Base-by-base conservation (phyloP, 2,329 filamentous ascomycete species). In the Ophiocordyceps camponoti-saundersi region DNA sequence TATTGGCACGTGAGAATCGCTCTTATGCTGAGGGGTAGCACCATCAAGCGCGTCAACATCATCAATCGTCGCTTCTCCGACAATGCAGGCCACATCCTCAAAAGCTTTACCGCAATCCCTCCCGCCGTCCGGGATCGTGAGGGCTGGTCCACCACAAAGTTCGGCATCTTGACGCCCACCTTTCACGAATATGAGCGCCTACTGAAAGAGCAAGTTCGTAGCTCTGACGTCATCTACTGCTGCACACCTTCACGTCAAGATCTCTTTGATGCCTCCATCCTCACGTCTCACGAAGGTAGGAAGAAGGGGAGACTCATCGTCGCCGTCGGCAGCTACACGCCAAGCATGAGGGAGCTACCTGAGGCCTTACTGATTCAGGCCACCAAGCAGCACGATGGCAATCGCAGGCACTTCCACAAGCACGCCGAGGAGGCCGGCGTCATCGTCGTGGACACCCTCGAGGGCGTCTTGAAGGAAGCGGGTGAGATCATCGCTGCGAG, bases 1-100 rank as follows among this genome's bases (percentile, higher is more conserved):
- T 94, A 90, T 67, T 96, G 89, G 89, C 90, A 95, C 60, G 78
- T 94, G 42, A 81, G 88, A 1, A 73, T 96, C 5, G 82, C 89
- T 0, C 72, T 96, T 12, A 72, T 90, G 52, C 71, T 92, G 45
- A 82, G 74, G 21, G 77, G 77, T 2, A 47, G 66, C 43, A 85
- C 86, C 20, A 81, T 95, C 54, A 80, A 81, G 55, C 77, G 82
- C 49, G 75, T 95, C 44, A 82, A 90, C 64, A 81, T 95, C 56
- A 80, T 95, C 59, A 93, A 89, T 57, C 80, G 85, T 32, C 70
- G 72, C 46, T 85, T 85, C 57, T 73, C 69, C 47, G 72, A 78
- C 10, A 71, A 68, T 42, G 77, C 75, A 1, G 66, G 69, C 15
- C 57, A 62, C 2, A 65, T 78, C 16, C 59, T 81, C 12, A 66